A percentile compares a stretch with the other conserved stretches of the same genome.
Conservation (phyloP, 2,329 filamentous ascomycete species). For the Penicillium sp. region DNA sequence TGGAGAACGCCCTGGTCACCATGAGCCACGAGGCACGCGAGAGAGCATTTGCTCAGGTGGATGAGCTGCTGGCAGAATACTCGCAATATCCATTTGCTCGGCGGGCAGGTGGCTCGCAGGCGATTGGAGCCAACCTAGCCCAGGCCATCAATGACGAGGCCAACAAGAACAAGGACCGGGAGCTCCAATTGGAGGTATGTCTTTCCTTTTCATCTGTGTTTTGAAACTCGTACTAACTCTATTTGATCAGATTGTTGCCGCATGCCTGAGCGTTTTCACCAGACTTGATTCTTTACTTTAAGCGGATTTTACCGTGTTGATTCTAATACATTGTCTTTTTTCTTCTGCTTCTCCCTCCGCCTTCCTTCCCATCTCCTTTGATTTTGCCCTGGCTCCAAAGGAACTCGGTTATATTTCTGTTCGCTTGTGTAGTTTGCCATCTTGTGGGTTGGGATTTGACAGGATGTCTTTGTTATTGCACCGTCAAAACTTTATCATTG, state of each 20-base stretch:
- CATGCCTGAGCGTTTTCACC: slow-evolving; percentile 95
- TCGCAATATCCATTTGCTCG: slow-evolving; percentile 95
- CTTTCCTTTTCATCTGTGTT: neutral
- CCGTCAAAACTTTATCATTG: slow-evolving; percentile 26
- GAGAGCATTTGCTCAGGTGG: slow-evolving; percentile 91
- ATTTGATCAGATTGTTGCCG: slow-evolving; percentile 65
- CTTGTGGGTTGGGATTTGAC: slow-evolving; percentile 23
- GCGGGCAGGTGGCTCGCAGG: slow-evolving; percentile 67
- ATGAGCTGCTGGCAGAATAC: slow-evolving; percentile 91
- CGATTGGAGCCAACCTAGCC: slow-evolving; percentile 87
- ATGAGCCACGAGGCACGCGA: slow-evolving; percentile 92
- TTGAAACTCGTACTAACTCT: slow-evolving; percentile 12
- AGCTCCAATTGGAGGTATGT: slow-evolving; percentile 87
- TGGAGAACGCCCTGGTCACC: slow-evolving; percentile 93
- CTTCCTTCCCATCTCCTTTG: slow-evolving; percentile 7
- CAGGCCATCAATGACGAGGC: slow-evolving; percentile 84
- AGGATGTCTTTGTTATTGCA: slow-evolving; percentile 22
- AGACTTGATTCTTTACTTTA: slow-evolving; percentile 91
- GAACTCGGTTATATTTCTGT: slow-evolving; percentile 14
- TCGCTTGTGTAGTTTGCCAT: slow-evolving; percentile 28
- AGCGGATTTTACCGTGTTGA: slow-evolving; percentile 19
- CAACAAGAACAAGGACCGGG: slow-evolving; percentile 80
- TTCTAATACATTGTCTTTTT: slow-evolving; percentile 23
- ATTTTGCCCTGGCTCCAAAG: slow-evolving; percentile 1
- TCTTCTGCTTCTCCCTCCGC: slow-evolving; percentile 7